Conservation (phyloP, 176 grass and related monocot genomes). For the Urochloa ruziziensis region DNA sequence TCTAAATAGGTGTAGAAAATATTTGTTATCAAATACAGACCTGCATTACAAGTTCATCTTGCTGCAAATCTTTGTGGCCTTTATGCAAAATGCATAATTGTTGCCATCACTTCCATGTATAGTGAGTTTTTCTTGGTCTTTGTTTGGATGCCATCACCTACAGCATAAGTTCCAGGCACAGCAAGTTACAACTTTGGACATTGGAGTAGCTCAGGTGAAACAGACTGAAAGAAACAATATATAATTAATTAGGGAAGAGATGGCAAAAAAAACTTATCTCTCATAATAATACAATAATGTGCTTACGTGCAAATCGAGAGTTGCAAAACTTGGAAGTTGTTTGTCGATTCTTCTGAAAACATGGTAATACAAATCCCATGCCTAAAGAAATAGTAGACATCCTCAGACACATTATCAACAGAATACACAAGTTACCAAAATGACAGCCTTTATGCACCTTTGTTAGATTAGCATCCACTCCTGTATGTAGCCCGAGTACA, state of each 20-base stretch:
- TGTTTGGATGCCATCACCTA: conserved; percentile 97
- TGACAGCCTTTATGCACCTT: conserved; percentile 56
- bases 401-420: conserved; percentile 23
- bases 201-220: conserved; percentile 95
- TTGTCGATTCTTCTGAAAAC: conserved; percentile 99
- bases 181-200: conserved; percentile 90
- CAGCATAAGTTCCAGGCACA: conserved; percentile 93
- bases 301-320: conserved; percentile 85
- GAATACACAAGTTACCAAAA: conserved; percentile 10
- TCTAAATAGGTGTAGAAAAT: not conserved
- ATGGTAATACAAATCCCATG: conserved; percentile 99
- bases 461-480: conserved; percentile 90
- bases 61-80: conserved; percentile 96
- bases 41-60: conserved; percentile 99
- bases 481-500: too few species aligned
- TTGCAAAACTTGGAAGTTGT: conserved; percentile 96
- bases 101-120: conserved; percentile 92
- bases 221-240: conserved; percentile 64
- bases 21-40: conserved; percentile 35
- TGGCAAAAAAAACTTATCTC: not conserved
- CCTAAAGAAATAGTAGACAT: conserved; percentile 49
- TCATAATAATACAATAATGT: conserved; percentile 27
- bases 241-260: conserved; percentile 27
- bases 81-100: conserved; percentile 97
- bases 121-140: conserved; percentile 89